Conservation (phyloP, 1,284 basidiomycete genomes). For the Cutaneotrichosporon mucoides region DNA sequence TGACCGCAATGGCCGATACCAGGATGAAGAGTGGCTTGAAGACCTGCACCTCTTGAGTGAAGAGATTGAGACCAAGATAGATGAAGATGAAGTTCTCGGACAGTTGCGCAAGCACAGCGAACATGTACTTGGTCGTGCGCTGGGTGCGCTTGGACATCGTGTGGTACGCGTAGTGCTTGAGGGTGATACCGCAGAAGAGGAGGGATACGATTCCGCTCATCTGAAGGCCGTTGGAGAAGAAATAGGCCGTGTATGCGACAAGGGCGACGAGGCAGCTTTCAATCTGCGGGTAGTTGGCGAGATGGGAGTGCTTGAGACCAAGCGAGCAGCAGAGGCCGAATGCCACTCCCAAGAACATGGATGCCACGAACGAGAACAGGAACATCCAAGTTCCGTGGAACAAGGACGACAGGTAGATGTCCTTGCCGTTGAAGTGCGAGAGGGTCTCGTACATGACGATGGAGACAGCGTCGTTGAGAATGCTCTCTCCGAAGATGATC, state of each 20-base stretch:
- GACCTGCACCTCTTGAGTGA: conserved; percentile 81
- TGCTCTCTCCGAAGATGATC: conserved; percentile 95
- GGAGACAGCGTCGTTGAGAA: conserved; percentile 97
- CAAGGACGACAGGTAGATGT: conserved; percentile 81
- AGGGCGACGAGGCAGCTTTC: conserved; percentile 93
- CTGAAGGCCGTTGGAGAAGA: conserved; percentile 90
- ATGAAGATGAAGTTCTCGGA: conserved; percentile 99
- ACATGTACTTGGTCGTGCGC: conserved; percentile 91
- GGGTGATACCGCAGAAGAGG: conserved; percentile 96
- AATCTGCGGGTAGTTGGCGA: conserved; percentile 80
- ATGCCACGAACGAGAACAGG: conserved; percentile 87
- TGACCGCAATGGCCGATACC: conserved; percentile 77
- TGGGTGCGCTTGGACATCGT: conserved; percentile 97
- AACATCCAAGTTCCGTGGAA: conserved; percentile 97
- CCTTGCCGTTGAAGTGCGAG: conserved; percentile 75
- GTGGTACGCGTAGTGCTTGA: conserved; percentile 99
- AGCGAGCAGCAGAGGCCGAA: conserved; percentile 89
- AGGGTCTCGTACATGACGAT: conserved; percentile 99
- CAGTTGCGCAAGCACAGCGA: conserved; percentile 83
- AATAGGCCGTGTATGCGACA: conserved; percentile 95
- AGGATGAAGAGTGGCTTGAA: conserved; percentile 95
- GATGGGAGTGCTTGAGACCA: conserved; percentile 89
- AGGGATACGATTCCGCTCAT: conserved; percentile 98
- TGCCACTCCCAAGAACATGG: conserved; percentile 85
- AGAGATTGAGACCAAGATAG: conserved; percentile 92